Evolutionary conservation across 768 basidiomycete species (phyloP), one percentile per base, ranked within the genome.

Genomic region (Symmetrospora coprosmae): DNA sequence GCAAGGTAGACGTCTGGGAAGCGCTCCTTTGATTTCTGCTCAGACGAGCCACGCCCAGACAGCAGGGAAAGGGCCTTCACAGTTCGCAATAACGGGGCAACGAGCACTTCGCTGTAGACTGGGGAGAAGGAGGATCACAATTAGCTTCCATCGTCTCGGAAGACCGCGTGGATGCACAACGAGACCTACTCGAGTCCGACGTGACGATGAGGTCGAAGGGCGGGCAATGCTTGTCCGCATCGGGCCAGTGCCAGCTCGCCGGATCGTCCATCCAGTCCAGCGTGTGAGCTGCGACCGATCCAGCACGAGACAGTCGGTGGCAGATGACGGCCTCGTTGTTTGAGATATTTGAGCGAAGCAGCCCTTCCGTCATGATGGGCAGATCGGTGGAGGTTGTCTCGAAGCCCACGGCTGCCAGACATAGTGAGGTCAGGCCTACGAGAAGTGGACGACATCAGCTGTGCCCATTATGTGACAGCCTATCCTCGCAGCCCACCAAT

Each of bases 1-100:
- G 55, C 55, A 13, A 58, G 25, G 31, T 58, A 58, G 40, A 58
- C 40, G 31, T 58, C 43, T 27, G 55, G 55, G n/a, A n/a, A n/a
- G n/a, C n/a, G n/a, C 17, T 6, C 14, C n/a, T 40, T 46, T 7
- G n/a, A n/a, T n/a, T 5, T 21, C 3, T 7, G 27, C 4, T 58
- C 31, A 8, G 6, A 4, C 6, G 9, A 21, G 23, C n/a, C n/a
- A n/a, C n/a, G n/a, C n/a, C n/a, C n/a, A n/a, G n/a, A n/a, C n/a
- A n/a, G n/a, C n/a, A n/a, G n/a, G n/a, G n/a, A n/a, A n/a, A n/a
- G n/a, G n/a, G n/a, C n/a, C n/a, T n/a, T n/a, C 5, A 58, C 46
- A 3, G 55, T 58, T 4, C 33, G 39, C 43, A 58, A 43, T 17
- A 58, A 30, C 5, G 55, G 55, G 21, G 43, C 21, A 9, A 58